Conservation (phyloP, 257 asterid genomes). For the Thymus mandschuricus region DNA sequence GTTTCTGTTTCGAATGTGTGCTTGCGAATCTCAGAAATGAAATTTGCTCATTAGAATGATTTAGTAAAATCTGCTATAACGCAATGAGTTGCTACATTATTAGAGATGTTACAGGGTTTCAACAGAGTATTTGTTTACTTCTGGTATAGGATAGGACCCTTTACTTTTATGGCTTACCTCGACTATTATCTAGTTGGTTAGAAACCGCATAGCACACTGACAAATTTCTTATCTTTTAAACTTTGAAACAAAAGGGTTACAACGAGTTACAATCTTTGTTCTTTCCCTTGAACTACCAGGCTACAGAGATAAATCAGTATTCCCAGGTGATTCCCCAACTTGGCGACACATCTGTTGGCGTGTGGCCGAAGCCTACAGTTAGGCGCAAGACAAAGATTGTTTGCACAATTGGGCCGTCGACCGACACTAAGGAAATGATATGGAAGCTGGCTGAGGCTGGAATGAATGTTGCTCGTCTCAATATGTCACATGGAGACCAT, state of each 20-base stretch:
- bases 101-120: background rate
- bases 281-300: slow-evolving; percentile 34
- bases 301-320: slow-evolving; percentile 47
- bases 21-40: background rate
- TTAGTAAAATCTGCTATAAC: background rate
- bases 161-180: slow-evolving; percentile 6
- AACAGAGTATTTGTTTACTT: background rate
- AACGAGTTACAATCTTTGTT: too few species aligned
- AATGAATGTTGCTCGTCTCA: slow-evolving; percentile 87
- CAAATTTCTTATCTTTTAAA: background rate
- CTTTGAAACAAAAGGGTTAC: background rate
- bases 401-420: slow-evolving; percentile 88
- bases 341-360: slow-evolving; percentile 54
- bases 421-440: slow-evolving; percentile 77
- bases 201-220: background rate
- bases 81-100: background rate
- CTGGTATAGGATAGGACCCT: background rate
- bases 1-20: too few species aligned
- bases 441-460: slow-evolving; percentile 94
- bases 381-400: slow-evolving; percentile 87
- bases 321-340: slow-evolving; percentile 55
- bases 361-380: slow-evolving; percentile 77
- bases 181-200: slow-evolving; percentile 2
- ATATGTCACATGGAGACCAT: slow-evolving; percentile 92
- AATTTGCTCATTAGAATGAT: background rate